Evolutionary conservation across 768 basidiomycete genomes (phyloP).

Genomic region (Epithele typhae): DNA sequence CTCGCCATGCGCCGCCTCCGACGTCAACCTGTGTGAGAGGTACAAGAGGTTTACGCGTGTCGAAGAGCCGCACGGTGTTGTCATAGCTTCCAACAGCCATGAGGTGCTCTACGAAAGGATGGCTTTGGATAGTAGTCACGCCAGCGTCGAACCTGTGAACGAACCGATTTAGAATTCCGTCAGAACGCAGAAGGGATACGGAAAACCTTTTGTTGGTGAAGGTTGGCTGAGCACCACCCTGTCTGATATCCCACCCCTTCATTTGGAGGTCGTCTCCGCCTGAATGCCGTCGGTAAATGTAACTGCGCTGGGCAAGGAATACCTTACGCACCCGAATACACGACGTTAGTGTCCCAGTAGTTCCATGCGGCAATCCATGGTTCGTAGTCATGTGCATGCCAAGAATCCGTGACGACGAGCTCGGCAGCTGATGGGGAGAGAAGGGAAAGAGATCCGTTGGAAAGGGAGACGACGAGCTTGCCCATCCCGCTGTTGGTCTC

Average conservation of each 20-base stretch:
- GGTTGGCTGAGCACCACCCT: slow-evolving; percentile 52
- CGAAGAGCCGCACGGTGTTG: slow-evolving; percentile 74
- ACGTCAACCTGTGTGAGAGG: slow-evolving; percentile 61
- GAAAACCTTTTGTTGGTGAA: slow-evolving; percentile 69
- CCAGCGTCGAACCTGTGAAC: slow-evolving; percentile 80
- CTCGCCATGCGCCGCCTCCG: slow-evolving; percentile 93
- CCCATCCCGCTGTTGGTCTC: slow-evolving; percentile 40
- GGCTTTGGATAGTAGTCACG: slow-evolving; percentile 84
- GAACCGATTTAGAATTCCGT: neutral
- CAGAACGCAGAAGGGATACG: neutral
- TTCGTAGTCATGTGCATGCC: slow-evolving; percentile 91
- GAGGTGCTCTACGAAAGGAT: slow-evolving; percentile 74
- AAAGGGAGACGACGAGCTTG: slow-evolving; percentile 75
- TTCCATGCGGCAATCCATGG: slow-evolving; percentile 94
- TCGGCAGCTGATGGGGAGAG: slow-evolving; percentile 43
- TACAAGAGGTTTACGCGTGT: slow-evolving; percentile 59
- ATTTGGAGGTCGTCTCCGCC: slow-evolving; percentile 91
- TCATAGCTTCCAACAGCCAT: slow-evolving; percentile 96
- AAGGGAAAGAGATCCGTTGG: slow-evolving; percentile 70
- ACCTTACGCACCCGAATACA: slow-evolving; percentile 79
- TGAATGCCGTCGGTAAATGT: slow-evolving; percentile 25
- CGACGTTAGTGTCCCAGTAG: slow-evolving; percentile 71
- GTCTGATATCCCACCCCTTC: slow-evolving; percentile 87
- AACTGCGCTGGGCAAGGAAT: neutral
- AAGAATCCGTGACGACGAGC: slow-evolving; percentile 48